These are phyloP conservation scores for Vitis amurensis DNA, from an alignment of 164 flowering plant species.

Conservation along the genomic window DNA sequence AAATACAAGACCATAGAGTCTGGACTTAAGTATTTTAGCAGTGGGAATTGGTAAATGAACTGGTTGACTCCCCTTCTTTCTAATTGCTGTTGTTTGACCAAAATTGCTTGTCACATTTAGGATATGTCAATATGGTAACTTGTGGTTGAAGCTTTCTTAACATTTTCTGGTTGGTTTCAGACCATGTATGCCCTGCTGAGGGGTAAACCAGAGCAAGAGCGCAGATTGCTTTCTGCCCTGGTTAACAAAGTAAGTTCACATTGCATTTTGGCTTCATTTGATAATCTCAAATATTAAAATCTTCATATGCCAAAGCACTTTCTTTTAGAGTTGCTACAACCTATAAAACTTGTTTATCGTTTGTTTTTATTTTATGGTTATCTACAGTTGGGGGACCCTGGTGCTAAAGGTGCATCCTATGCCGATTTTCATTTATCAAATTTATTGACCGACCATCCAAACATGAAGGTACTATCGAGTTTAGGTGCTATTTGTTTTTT, in stretches of 20 bases:
- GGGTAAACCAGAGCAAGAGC: constrained; percentile 94
- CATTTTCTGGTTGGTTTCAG: constrained; percentile 37
- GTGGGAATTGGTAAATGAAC: no score
- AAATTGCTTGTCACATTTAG: no score
- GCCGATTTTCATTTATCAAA: constrained; percentile 81
- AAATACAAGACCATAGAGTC: no score
- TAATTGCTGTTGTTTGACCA: no score
- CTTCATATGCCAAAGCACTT: neutral
- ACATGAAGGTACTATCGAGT: constrained; percentile 77
- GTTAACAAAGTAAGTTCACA: constrained; percentile 80
- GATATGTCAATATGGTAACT: no score
- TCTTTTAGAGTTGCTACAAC: neutral
- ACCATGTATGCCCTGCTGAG: constrained; percentile 62
- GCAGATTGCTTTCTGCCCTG: constrained; percentile 72
- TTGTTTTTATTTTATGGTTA: constrained; percentile 10
- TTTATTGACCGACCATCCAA: constrained; percentile 88
- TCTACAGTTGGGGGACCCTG: constrained; percentile 95
- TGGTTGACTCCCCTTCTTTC: no score
- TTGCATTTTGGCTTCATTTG: constrained; percentile 3
- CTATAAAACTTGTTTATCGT: neutral
- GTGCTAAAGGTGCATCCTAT: constrained; percentile 79
- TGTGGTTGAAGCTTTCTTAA: neutral
- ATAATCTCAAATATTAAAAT: neutral
- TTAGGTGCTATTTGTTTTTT: neutral
- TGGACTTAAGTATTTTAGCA: no score